Conservation (phyloP, 2,329 filamentous ascomycete genomes). For the Bertia moriformis region DNA sequence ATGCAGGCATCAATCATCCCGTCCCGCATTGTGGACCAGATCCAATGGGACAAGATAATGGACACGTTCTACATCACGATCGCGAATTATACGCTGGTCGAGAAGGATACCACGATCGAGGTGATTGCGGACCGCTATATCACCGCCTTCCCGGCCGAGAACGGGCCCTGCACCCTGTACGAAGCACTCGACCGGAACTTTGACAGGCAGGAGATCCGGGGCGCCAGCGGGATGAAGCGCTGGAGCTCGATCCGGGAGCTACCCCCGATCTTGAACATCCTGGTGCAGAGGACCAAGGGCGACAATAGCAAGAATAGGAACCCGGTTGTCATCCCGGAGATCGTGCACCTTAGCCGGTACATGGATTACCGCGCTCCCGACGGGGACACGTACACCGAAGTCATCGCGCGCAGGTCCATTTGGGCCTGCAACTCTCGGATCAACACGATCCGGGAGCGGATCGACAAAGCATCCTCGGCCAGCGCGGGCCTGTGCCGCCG, state of each 20-base stretch:
- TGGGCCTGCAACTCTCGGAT: too few species aligned
- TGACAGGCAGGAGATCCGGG: constrained; percentile 61
- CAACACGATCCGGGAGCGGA: too few species aligned
- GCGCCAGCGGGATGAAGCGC: constrained; percentile 40
- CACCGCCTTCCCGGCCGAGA: constrained; percentile 39
- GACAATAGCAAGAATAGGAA: constrained; percentile 57
- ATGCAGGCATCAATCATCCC: constrained; percentile 77
- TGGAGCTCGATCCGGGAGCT: constrained; percentile 57
- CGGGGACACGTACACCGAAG: too few species aligned
- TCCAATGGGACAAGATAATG: constrained; percentile 71
- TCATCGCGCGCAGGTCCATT: too few species aligned
- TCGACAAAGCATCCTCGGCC: too few species aligned
- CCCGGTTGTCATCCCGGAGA: constrained; percentile 34
- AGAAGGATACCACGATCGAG: constrained; percentile 33
- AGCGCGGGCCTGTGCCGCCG: too few species aligned
- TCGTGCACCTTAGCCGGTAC: constrained; percentile 64
- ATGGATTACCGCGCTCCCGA: too few species aligned
- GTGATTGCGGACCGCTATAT: constrained; percentile 48
- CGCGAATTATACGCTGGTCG: constrained; percentile 37
- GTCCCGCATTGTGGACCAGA: constrained; percentile 51
- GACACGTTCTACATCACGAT: constrained; percentile 51
- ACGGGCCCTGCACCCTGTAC: constrained; percentile 52
- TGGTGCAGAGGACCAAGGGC: constrained; percentile 70
- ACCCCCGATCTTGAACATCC: constrained; percentile 76
- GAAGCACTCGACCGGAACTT: constrained; percentile 75